Conservation (phyloP, 177 flowering plant species). For the Vitis hybrid region DNA sequence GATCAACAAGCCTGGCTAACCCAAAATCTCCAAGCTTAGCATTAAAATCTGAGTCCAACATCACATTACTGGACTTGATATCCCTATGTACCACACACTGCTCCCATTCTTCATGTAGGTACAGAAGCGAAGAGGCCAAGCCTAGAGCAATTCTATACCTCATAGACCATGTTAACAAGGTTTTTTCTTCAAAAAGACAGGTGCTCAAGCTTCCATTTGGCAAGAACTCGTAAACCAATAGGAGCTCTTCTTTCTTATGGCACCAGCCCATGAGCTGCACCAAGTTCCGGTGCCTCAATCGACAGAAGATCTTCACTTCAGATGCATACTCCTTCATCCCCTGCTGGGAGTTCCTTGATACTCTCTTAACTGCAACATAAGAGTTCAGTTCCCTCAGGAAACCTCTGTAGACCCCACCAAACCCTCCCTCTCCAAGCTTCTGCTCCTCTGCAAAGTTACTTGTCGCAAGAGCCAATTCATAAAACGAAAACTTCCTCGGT, state of each 20-base stretch:
- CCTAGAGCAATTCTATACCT: too few relatives aligned
- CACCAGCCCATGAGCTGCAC: conserved; percentile 29
- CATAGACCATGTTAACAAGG: too few relatives aligned
- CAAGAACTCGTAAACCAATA: conserved; percentile 6
- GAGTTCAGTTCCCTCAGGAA: conserved; percentile 8
- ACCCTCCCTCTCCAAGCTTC: conserved; percentile 26
- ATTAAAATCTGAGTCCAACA: too few relatives aligned
- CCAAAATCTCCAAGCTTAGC: too few relatives aligned
- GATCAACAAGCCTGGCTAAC: too few relatives aligned
- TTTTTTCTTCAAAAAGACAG: too few relatives aligned
- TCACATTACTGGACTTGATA: too few relatives aligned
- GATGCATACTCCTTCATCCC: background rate
- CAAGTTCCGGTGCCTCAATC: too few relatives aligned
- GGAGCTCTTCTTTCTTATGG: conserved; percentile 9
- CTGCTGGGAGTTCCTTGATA: conserved; percentile 18
- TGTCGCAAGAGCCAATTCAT: conserved; percentile 19
- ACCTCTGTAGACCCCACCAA: conserved; percentile 25
- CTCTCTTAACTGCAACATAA: conserved; percentile 20
- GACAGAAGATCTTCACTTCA: too few relatives aligned
- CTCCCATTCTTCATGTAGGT: too few relatives aligned
- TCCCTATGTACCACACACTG: too few relatives aligned
- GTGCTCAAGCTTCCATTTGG: background rate
- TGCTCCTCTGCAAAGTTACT: conserved; percentile 9
- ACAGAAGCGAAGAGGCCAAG: too few relatives aligned
- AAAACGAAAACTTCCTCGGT: conserved; percentile 13